A percentile compares a stretch with the other conserved stretches of the same genome.
Evolutionary conservation across 306 rosid species (phyloP).

Genomic region (Mimosa bimucronata): DNA sequence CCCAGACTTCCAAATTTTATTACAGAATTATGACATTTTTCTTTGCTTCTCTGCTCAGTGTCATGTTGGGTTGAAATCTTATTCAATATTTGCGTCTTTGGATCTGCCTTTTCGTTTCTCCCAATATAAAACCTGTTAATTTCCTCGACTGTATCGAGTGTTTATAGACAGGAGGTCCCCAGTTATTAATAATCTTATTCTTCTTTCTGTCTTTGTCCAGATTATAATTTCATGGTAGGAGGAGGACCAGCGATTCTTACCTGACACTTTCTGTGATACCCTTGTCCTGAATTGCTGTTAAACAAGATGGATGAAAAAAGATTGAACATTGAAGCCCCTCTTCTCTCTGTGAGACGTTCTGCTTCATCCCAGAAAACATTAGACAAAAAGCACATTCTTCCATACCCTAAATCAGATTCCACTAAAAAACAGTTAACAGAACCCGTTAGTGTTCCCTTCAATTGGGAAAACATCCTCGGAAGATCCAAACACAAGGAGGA

Average conservation of each 20-base stretch:
- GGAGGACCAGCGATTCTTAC: conserved; percentile 27
- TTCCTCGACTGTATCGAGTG: neutral
- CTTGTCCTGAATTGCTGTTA: conserved; percentile 8
- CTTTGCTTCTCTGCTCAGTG: neutral
- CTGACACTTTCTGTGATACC: conserved; percentile 22
- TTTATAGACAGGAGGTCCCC: neutral
- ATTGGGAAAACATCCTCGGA: conserved; percentile 95
- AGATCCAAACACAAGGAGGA: conserved; percentile 57
- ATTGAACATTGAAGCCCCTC: conserved; percentile 83
- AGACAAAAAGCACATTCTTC: conserved; percentile 53
- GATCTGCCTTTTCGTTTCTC: neutral
- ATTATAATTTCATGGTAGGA: conserved; percentile 39
- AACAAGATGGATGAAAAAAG: conserved; percentile 70
- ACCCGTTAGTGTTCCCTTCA: conserved; percentile 85
- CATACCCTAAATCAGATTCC: conserved; percentile 49
- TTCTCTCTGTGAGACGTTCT: conserved; percentile 87
- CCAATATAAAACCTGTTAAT: neutral
- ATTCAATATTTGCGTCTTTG: neutral
- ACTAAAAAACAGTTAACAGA: conserved; percentile 63
- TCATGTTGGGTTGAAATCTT: conserved; percentile 1
- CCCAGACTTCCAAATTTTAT: neutral
- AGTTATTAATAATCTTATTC: conserved; percentile 2
- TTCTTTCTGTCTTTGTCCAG: conserved; percentile 35
- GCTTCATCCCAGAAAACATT: conserved; percentile 50
- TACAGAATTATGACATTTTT: conserved; percentile 9